These are phyloP conservation scores for Ophiognomonia clavigignenti-juglandacearum DNA, from an alignment of 2,329 filamentous ascomycete species.

Conservation along the genomic window DNA sequence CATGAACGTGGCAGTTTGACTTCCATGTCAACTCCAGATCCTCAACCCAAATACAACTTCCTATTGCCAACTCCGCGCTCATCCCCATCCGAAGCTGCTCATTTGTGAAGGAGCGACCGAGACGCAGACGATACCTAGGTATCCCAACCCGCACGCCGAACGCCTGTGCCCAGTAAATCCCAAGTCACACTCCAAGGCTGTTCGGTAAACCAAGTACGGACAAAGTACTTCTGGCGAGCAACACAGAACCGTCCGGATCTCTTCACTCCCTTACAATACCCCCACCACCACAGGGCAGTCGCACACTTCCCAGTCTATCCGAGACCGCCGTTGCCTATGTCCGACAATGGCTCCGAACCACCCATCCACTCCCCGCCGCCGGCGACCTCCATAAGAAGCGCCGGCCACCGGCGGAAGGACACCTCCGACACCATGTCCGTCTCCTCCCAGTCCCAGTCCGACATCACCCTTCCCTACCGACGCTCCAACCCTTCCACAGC, in stretches of 20 bases:
- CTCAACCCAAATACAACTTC: too few species aligned
- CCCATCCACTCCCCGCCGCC: constrained; percentile 49
- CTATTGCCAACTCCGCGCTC: too few species aligned
- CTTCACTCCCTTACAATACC: not conserved
- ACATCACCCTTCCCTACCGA: constrained; percentile 48
- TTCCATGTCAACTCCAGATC: too few species aligned
- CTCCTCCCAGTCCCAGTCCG: constrained; percentile 45
- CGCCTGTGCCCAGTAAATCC: too few species aligned
- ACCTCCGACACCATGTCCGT: constrained; percentile 42
- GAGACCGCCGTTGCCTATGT: constrained; percentile 13
- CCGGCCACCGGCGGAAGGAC: constrained; percentile 61
- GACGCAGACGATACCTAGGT: too few species aligned
- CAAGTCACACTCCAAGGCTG: too few species aligned
- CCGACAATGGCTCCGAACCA: constrained; percentile 15
- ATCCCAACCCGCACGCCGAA: too few species aligned
- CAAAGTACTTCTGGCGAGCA: not conserved
- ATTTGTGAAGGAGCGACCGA: too few species aligned
- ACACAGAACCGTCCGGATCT: not conserved
- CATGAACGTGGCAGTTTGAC: too few species aligned
- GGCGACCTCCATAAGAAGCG: constrained; percentile 53
- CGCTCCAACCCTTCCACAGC: constrained; percentile 54
- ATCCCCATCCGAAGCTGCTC: too few species aligned
- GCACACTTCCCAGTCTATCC: not conserved
- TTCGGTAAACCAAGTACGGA: too few species aligned
- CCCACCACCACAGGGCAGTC: too few species aligned